phyloP scores from a whole-genome alignment of 2,329 filamentous ascomycete genomes.

The Xylariaceae sp. region DNA sequence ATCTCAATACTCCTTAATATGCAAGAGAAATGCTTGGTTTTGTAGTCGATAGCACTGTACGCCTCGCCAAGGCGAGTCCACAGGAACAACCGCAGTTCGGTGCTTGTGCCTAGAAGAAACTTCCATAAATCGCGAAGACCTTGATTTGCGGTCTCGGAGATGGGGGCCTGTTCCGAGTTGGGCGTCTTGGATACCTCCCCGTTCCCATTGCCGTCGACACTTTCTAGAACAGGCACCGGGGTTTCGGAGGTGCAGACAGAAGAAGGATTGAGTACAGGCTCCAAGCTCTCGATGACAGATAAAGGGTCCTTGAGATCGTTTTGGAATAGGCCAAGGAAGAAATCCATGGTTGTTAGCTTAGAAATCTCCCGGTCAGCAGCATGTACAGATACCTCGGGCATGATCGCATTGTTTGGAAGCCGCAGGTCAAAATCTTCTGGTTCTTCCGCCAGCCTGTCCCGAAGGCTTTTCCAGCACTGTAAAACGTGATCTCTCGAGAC shows the following conservation, averaged over 20 bases:
- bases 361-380: conserved; percentile 88
- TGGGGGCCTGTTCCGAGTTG: conserved; percentile 30
- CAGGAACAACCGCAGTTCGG: conserved; percentile 77
- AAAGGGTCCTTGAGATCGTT: conserved; percentile 77
- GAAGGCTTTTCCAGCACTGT: conserved; percentile 54
- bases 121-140: conserved; percentile 74
- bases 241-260: conserved; percentile 41
- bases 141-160: conserved; percentile 49
- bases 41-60: conserved; percentile 78
- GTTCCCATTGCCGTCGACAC: conserved; percentile 12
- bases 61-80: conserved; percentile 91
- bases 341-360: conserved; percentile 91
- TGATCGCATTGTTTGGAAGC: conserved; percentile 80
- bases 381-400: conserved; percentile 79
- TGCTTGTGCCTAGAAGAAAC: conserved; percentile 76
- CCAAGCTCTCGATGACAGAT: conserved; percentile 82
- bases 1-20: conserved; percentile 81
- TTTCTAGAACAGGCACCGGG: conserved; percentile 12
- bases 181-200: conserved; percentile 7
- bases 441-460: conserved; percentile 43
- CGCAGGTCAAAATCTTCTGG: conserved; percentile 42
- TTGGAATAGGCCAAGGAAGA: conserved; percentile 86
- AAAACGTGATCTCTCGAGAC: conserved; percentile 53
- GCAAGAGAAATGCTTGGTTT: conserved; percentile 85
- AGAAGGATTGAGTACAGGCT: conserved; percentile 80